Percentiles rank a stretch among this genome's conserved stretches.
These are phyloP conservation scores for Apiospora arundinis DNA, from an alignment of 2,329 filamentous ascomycete genomes.

Conservation along the genomic window DNA sequence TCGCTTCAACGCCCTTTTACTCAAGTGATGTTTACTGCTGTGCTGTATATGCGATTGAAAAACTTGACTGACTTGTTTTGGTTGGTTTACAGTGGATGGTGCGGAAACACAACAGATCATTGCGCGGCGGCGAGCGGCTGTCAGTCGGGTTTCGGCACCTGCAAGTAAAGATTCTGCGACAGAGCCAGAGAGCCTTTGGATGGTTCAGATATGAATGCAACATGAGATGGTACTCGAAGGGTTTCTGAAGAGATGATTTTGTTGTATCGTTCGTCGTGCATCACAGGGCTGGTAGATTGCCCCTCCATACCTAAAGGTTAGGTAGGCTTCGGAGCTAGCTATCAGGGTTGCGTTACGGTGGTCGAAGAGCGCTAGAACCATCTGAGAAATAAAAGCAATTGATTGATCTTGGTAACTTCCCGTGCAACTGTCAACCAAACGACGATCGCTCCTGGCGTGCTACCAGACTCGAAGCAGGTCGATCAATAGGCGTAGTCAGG, in stretches of 20 bases:
- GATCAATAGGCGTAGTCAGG: no score
- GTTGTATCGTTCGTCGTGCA: not conserved
- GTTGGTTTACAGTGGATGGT: slow-evolving; percentile 36
- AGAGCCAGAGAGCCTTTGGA: not conserved
- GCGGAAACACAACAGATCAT: slow-evolving; percentile 38
- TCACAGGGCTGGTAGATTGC: not conserved
- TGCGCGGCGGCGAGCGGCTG: slow-evolving; percentile 36
- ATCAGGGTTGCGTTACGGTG: not conserved
- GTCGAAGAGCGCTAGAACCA: not conserved
- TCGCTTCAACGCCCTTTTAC: not conserved
- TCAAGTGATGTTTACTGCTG: not conserved
- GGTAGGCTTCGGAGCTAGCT: not conserved
- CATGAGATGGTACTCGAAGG: no score
- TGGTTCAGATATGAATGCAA: not conserved
- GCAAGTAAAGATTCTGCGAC: slow-evolving; percentile 22
- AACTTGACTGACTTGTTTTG: not conserved
- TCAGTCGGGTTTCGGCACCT: slow-evolving; percentile 38
- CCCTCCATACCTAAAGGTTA: no score
- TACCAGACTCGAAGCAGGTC: not conserved
- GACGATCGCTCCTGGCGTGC: no score
- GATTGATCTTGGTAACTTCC: not conserved
- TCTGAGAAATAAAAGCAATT: not conserved
- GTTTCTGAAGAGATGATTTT: not conserved
- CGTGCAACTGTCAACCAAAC: not conserved
- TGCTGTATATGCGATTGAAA: not conserved